phyloP scores from a whole-genome alignment of 805 yeast species.

The Monosporozyma aerobia region DNA sequence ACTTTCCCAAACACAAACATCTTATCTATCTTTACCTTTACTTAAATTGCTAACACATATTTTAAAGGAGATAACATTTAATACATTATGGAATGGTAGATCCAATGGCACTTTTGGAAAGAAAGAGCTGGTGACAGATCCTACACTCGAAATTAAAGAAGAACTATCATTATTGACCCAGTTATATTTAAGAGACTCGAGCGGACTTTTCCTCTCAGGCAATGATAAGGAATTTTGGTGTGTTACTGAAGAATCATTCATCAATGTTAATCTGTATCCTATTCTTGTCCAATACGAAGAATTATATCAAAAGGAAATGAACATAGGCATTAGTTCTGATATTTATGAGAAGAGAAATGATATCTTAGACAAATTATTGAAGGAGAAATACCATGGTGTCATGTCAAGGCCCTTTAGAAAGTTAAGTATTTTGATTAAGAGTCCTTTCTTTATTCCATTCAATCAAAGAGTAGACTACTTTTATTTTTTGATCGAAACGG shows the following conservation, averaged over 20 bases:
- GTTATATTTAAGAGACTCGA: slow-evolving; percentile 25
- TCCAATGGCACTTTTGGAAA: neutral
- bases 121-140: slow-evolving; percentile 1
- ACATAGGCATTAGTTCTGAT: neutral
- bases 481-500: slow-evolving; percentile 50
- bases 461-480: slow-evolving; percentile 64
- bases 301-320: neutral
- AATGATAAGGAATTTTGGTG: slow-evolving; percentile 15
- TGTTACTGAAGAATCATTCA: neutral
- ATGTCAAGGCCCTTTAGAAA: slow-evolving; percentile 24
- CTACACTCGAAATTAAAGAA: neutral
- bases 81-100: slow-evolving; percentile 13
- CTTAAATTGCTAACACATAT: slow-evolving; percentile 11
- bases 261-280: slow-evolving; percentile 2
- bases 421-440: slow-evolving; percentile 45
- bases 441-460: slow-evolving; percentile 79
- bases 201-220: slow-evolving; percentile 16
- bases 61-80: slow-evolving; percentile 18
- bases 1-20: slow-evolving; percentile 7
- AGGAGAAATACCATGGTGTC: slow-evolving; percentile 2
- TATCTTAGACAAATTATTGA: neutral
- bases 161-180: slow-evolving; percentile 13
- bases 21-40: slow-evolving; percentile 10
- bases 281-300: slow-evolving; percentile 3
- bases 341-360: slow-evolving; percentile 1